Base-by-base conservation (phyloP, 495 filamentous ascomycete genomes). In the Chaetomium tenue region DNA sequence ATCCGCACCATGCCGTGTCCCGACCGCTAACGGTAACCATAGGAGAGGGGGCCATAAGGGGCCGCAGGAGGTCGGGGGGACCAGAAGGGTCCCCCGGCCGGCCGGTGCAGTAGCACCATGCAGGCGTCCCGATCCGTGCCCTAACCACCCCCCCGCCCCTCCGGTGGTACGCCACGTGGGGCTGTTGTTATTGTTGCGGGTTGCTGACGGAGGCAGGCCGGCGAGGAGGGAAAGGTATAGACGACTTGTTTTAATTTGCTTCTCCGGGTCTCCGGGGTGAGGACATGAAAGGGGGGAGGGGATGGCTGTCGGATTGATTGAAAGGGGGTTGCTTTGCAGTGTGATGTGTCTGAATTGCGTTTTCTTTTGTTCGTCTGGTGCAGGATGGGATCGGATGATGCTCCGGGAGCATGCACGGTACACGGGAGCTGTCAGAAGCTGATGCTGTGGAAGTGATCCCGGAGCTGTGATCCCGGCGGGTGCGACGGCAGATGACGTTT, bases 81-180 rank as follows among this genome's bases (percentile, higher is more conserved):
- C 28, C 28, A 3, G 28, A 30, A 2, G 28, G 28, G 3, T 6
- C 2, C 28, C 28, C 25, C 51, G 44, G 56, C 22, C 28, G 16
- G 16, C 69, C 63, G 71, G 62, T 73, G 71, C 71, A 73, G 60
- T 70, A 70, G 70, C 57, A 63, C 51, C 59, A 68, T 73, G 71
- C 70, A 63, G 59, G 56, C 56, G 66, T 59, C 68, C 71, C 61
- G 66, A 66, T 69, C 70, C 67, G 66, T 66, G 6, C 56, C 20
- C 22, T 40, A 13, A n/a, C 28, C 30, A 6, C 5, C 3, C 0
- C 5, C 0, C 5, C 2, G 15, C 40, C 20, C 26, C 47, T 30
- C 25, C 18, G 30, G 22, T 15, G 28, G 12, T 4, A 26, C 44
- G 28, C 58, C 39, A 58, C 54, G 54, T 57, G 54, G 30, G 51